phyloP scores from a whole-genome alignment of 208 protist species.

The Entamoeba histolytica region DNA sequence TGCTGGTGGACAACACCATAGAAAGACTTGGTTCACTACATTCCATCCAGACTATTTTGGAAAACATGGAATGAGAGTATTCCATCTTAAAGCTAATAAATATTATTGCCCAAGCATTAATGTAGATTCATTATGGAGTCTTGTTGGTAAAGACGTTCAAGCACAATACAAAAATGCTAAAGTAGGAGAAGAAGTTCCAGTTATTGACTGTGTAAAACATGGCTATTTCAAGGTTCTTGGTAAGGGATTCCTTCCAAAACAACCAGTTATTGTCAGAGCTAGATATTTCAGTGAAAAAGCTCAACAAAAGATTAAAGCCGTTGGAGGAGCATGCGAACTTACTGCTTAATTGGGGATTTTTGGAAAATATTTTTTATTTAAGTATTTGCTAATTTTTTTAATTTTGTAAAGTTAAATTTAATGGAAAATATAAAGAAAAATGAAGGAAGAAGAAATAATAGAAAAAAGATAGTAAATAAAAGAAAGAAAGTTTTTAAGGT shows the following conservation, averaged over 20 bases:
- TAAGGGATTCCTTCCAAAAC: conserved; percentile 74
- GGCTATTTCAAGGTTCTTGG: conserved; percentile 98
- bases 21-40: conserved; percentile 96
- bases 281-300: conserved; percentile 88
- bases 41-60: conserved; percentile 99
- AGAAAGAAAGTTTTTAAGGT: no score
- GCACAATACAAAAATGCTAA: conserved; percentile 48
- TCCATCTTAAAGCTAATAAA: conserved; percentile 71
- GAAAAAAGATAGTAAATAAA: no score
- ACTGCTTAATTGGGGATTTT: background rate
- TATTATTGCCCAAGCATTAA: conserved; percentile 84
- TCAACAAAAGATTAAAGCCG: conserved; percentile 97
- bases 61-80: conserved; percentile 97
- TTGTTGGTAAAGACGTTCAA: conserved; percentile 53
- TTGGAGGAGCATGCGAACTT: conserved; percentile 69
- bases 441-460: no score
- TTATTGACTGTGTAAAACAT: conserved; percentile 76
- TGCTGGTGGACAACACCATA: conserved; percentile 94
- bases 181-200: conserved; percentile 62
- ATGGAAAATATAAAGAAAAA: no score
- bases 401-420: no score
- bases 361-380: no score
- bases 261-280: conserved; percentile 95
- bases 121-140: conserved; percentile 84
- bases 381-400: no score